These are phyloP conservation scores for Leccinum broughii DNA, from an alignment of 768 basidiomycete genomes.

Conservation along the genomic window DNA sequence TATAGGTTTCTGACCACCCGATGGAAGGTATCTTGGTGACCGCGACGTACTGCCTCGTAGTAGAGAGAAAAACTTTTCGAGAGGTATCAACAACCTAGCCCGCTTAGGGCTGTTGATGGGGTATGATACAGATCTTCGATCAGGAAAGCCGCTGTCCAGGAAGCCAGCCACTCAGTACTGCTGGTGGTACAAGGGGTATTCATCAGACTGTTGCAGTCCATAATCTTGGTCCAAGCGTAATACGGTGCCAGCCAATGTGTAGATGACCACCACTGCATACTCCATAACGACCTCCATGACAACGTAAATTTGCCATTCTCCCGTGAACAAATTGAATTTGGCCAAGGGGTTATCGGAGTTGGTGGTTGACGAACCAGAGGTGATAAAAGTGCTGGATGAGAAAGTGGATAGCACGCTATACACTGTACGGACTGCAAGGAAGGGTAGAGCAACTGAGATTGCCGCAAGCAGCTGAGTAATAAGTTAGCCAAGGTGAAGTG, in stretches of 20 bases:
- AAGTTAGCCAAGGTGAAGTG: constrained; percentile 11
- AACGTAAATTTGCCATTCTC: constrained; percentile 59
- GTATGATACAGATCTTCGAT: background rate
- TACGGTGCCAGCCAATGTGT: constrained; percentile 31
- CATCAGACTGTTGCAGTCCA: constrained; percentile 21
- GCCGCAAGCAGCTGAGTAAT: constrained; percentile 53
- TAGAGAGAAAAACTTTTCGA: background rate
- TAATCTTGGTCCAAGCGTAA: constrained; percentile 36
- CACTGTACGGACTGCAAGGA: constrained; percentile 48
- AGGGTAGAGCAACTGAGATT: constrained; percentile 55
- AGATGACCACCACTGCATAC: constrained; percentile 49
- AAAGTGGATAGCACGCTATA: constrained; percentile 62
- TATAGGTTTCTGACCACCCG: background rate
- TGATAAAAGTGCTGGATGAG: constrained; percentile 45
- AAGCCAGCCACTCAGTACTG: constrained; percentile 19
- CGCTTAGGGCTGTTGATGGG: background rate
- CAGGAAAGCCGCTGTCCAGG: background rate
- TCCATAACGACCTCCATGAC: constrained; percentile 64
- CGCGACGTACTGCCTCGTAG: background rate
- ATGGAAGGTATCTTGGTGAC: background rate
- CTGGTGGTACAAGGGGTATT: constrained; percentile 38
- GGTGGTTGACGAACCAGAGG: constrained; percentile 24
- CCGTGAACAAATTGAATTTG: constrained; percentile 56
- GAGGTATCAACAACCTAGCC: background rate
- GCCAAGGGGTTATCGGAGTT: constrained; percentile 37